These are phyloP conservation scores for Cladosporium colombiae DNA, from an alignment of 2,329 filamentous ascomycete species.

Conservation along the genomic window DNA sequence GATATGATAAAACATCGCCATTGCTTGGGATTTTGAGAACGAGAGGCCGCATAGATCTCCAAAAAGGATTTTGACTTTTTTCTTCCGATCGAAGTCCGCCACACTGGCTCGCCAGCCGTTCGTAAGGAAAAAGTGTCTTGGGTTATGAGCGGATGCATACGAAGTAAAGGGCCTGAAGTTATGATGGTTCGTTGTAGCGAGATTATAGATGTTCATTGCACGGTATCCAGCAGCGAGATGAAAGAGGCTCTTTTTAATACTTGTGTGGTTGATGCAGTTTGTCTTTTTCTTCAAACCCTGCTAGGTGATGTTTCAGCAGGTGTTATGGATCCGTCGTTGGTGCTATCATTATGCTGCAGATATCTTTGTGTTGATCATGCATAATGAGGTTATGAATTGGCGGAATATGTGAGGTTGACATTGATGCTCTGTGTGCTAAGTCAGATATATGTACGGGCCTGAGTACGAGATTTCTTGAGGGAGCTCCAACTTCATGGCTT, in stretches of 20 bases:
- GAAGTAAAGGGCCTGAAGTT: background rate
- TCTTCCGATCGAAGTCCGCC: background rate
- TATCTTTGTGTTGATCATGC: too few relatives aligned
- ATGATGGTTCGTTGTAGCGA: constrained; percentile 6
- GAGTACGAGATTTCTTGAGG: too few relatives aligned
- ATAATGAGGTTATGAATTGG: too few relatives aligned
- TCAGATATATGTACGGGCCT: too few relatives aligned
- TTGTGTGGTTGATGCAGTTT: background rate
- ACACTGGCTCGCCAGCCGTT: background rate
- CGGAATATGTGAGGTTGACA: too few relatives aligned
- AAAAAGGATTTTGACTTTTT: constrained; percentile 11
- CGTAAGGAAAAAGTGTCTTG: constrained; percentile 1
- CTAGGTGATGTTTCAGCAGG: too few relatives aligned
- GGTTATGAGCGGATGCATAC: constrained; percentile 9
- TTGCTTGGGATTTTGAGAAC: background rate
- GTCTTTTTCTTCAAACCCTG: too few relatives aligned
- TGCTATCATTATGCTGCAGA: too few relatives aligned
- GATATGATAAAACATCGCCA: constrained; percentile 6
- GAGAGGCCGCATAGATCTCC: constrained; percentile 3
- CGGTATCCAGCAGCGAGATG: constrained; percentile 7
- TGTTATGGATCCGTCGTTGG: too few relatives aligned
- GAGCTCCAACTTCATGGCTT: background rate
- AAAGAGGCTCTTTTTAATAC: background rate
- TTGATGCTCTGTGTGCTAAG: too few relatives aligned
- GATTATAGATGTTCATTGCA: constrained; percentile 18